These are phyloP conservation scores for Paraphysoderma sedebokerense DNA, from an alignment of 371 early-diverging fungal species.

Conservation along the genomic window DNA sequence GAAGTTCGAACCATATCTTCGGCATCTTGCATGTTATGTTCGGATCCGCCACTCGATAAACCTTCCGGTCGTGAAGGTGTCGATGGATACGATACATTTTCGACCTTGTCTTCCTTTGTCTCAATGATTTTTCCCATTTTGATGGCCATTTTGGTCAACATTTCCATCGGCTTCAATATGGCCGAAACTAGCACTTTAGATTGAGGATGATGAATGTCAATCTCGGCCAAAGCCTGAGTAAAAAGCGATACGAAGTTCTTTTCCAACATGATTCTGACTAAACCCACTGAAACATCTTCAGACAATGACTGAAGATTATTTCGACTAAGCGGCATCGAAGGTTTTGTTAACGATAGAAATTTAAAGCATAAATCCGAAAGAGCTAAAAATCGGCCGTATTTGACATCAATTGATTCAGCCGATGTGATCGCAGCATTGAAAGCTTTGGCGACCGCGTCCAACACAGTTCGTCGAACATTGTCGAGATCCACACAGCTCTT, in stretches of 20 bases:
- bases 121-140: conserved; percentile 32
- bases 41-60: not conserved
- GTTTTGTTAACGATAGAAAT: conserved; percentile 6
- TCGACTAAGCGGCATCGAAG: conserved; percentile 12
- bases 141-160: conserved; percentile 68
- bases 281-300: conserved; percentile 36
- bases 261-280: conserved; percentile 77
- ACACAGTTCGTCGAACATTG: conserved; percentile 42
- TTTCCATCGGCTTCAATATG: conserved; percentile 72
- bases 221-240: conserved; percentile 56
- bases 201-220: conserved; percentile 80
- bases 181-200: conserved; percentile 50
- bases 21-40: conserved; percentile 10
- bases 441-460: conserved; percentile 38
- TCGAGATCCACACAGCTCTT: conserved; percentile 27
- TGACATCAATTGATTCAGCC: conserved; percentile 28
- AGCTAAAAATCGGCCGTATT: conserved; percentile 48
- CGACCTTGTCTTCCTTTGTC: not conserved
- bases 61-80: not conserved
- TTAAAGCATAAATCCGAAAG: conserved; percentile 30
- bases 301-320: conserved; percentile 12
- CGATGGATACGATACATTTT: not conserved
- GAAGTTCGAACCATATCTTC: conserved; percentile 78
- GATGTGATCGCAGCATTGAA: conserved; percentile 39
- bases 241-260: conserved; percentile 65